A percentile compares a stretch with the other conserved stretches of the same genome.
These are phyloP conservation scores for Pythium periplocum DNA, from an alignment of 352 stramenopile genomes.

Conservation along the genomic window DNA sequence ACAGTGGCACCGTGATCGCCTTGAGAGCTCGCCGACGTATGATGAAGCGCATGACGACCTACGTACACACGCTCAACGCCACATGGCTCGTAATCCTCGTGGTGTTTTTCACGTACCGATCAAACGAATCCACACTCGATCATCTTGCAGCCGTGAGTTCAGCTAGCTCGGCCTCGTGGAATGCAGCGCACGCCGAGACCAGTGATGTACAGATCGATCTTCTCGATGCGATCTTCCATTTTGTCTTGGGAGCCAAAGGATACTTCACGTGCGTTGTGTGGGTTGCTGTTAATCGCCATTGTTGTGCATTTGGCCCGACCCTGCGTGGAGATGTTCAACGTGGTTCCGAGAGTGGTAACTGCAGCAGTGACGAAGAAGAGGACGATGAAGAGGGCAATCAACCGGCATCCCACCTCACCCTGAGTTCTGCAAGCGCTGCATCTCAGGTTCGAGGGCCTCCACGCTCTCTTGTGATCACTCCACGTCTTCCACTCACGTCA, in stretches of 20 bases:
- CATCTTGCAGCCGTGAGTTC: slow-evolving; percentile 19
- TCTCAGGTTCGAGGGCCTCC: background rate
- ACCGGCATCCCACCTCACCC: background rate
- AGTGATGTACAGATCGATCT: slow-evolving; percentile 20
- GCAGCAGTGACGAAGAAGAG: background rate
- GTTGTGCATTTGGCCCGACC: slow-evolving; percentile 27
- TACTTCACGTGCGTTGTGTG: slow-evolving; percentile 63
- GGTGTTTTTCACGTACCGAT: slow-evolving; percentile 57
- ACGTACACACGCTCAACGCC: slow-evolving; percentile 62
- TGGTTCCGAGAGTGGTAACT: background rate
- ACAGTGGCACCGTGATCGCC: slow-evolving; percentile 66
- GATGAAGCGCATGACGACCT: slow-evolving; percentile 73
- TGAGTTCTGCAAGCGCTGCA: background rate
- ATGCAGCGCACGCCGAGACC: background rate
- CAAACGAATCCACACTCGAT: slow-evolving; percentile 29
- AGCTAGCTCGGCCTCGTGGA: background rate
- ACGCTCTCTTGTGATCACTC: too few species aligned
- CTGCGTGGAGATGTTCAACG: background rate
- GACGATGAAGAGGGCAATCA: background rate
- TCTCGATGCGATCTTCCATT: slow-evolving; percentile 49
- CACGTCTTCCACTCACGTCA: too few species aligned
- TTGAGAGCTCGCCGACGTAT: slow-evolving; percentile 59
- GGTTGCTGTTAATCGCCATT: slow-evolving; percentile 60
- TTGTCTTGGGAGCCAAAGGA: slow-evolving; percentile 51
- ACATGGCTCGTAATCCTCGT: slow-evolving; percentile 61